Evolutionary conservation across 768 basidiomycete genomes (phyloP).

Genomic region (Mycena albidolilacea): DNA sequence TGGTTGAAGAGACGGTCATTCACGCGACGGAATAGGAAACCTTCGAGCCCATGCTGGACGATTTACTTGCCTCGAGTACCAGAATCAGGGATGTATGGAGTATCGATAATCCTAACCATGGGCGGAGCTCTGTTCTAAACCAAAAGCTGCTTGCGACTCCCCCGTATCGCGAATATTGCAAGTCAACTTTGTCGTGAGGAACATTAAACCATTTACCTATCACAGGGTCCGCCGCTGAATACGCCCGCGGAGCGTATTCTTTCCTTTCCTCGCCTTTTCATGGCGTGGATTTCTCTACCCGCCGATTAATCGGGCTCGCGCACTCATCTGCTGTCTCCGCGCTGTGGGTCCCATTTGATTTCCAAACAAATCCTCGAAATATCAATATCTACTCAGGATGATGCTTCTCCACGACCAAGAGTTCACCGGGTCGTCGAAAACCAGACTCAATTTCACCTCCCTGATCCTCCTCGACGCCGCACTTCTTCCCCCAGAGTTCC

Average conservation of each 20-base stretch:
- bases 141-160: slow-evolving; percentile 11
- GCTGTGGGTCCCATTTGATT: slow-evolving; percentile 7
- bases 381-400: slow-evolving; percentile 16
- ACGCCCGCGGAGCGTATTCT: slow-evolving; percentile 22
- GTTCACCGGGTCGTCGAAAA: slow-evolving; percentile 4
- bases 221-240: slow-evolving; percentile 34
- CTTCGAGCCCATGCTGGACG: slow-evolving; percentile 16
- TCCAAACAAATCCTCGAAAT: neutral
- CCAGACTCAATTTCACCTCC: neutral
- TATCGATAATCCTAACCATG: slow-evolving; percentile 31
- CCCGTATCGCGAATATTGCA: slow-evolving; percentile 25
- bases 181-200: neutral
- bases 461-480: slow-evolving; percentile 28
- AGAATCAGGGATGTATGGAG: slow-evolving; percentile 23
- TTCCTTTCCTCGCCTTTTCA: slow-evolving; percentile 14
- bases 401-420: slow-evolving; percentile 23
- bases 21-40: slow-evolving; percentile 9
- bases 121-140: slow-evolving; percentile 22
- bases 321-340: slow-evolving; percentile 28
- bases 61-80: neutral
- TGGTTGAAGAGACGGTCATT: neutral
- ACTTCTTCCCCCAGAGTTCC: slow-evolving; percentile 30
- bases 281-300: slow-evolving; percentile 19
- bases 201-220: neutral
- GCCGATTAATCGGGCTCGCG: slow-evolving; percentile 24